Conservation (phyloP, 306 rosid species). For the Vachellia collinsii region DNA sequence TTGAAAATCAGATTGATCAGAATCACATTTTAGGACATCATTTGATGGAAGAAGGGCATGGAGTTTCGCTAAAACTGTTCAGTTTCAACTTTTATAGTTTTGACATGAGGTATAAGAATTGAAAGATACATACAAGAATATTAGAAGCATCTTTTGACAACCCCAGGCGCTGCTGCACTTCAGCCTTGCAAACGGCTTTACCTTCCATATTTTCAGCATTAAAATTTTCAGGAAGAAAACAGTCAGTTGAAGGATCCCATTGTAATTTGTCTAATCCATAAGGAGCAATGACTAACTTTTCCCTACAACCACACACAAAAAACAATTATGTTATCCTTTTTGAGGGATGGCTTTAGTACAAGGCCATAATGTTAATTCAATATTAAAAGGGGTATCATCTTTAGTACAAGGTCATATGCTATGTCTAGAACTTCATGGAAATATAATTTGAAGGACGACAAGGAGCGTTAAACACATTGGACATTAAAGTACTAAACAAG, state of each 20-base stretch:
- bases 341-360: neutral
- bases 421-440: constrained; percentile 23
- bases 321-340: constrained; percentile 21
- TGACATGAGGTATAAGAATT: constrained; percentile 24
- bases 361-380: constrained; percentile 26
- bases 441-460: constrained; percentile 24
- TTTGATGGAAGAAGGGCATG: neutral
- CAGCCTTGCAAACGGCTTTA: constrained; percentile 70
- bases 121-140: constrained; percentile 54
- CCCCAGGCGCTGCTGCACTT: constrained; percentile 63
- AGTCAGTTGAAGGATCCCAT: constrained; percentile 86
- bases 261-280: constrained; percentile 68
- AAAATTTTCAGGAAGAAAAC: constrained; percentile 67
- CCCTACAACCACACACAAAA: constrained; percentile 56
- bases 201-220: constrained; percentile 68
- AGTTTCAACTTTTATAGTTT: constrained; percentile 3
- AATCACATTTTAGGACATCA: neutral
- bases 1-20: neutral
- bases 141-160: constrained; percentile 56
- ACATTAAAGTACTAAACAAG: constrained; percentile 21
- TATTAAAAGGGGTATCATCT: constrained; percentile 5
- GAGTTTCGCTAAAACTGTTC: neutral
- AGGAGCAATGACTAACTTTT: constrained; percentile 70
- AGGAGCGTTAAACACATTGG: neutral
- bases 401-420: constrained; percentile 19